A percentile compares a stretch with the other conserved stretches of the same genome.
These are phyloP conservation scores for Rhodomyrtus tomentosa DNA, from an alignment of 345 rosid species.

Conservation along the genomic window DNA sequence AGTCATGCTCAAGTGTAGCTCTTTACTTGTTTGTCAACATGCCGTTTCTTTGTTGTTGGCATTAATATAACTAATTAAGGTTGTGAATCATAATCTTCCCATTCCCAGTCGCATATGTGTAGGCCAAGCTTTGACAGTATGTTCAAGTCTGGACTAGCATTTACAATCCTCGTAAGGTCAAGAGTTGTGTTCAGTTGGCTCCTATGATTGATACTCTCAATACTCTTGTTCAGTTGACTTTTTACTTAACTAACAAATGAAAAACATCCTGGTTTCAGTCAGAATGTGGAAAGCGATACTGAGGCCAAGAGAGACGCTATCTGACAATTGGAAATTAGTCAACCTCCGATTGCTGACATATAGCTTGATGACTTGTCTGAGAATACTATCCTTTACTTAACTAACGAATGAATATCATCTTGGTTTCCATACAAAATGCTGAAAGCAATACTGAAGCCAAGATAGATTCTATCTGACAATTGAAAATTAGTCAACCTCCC, in stretches of 20 bases:
- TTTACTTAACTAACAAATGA: not conserved
- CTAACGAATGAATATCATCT: not conserved
- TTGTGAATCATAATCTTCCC: not conserved
- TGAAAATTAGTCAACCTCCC: not conserved
- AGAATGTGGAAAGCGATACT: not conserved
- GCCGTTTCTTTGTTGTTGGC: not conserved
- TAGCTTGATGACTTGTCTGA: not conserved
- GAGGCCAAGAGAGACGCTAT: not conserved
- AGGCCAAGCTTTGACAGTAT: not conserved
- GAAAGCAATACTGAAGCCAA: not conserved
- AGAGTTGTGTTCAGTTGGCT: not conserved
- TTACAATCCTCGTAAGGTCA: not conserved
- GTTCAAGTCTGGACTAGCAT: not conserved
- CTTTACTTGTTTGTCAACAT: not conserved
- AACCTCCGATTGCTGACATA: not conserved
- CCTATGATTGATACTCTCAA: not conserved
- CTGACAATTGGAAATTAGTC: not conserved
- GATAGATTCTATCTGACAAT: not conserved
- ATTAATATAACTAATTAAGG: not conserved
- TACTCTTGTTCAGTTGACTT: not conserved
- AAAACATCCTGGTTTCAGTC: not conserved
- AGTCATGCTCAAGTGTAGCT: not conserved
- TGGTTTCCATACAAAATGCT: not conserved
- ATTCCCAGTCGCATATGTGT: not conserved
- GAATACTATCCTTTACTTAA: not conserved